These are phyloP conservation scores for Boechera retrofracta DNA, from an alignment of 345 rosid genomes.

Conservation along the genomic window DNA sequence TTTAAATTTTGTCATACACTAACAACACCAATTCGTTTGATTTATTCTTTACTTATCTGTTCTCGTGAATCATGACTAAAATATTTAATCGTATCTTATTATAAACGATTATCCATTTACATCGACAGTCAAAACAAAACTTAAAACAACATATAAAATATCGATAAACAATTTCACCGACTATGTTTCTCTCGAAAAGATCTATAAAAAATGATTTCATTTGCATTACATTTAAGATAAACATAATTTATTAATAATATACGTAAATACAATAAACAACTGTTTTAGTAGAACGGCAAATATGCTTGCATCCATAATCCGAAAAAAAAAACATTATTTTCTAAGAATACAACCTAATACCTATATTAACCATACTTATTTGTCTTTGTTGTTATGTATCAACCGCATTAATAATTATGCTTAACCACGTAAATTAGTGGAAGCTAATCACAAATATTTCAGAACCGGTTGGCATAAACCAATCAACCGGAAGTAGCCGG, in stretches of 20 bases:
- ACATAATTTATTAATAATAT: not conserved
- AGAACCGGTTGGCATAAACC: constrained; percentile 21
- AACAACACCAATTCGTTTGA: not conserved
- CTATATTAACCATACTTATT: not conserved
- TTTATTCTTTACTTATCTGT: not conserved
- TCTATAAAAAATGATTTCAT: too few species aligned
- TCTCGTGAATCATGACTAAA: not conserved
- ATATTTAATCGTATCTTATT: too few species aligned
- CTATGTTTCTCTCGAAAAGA: too few species aligned
- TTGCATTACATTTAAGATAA: not conserved
- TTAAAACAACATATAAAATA: too few species aligned
- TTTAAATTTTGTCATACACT: not conserved
- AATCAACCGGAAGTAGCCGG: constrained; percentile 37
- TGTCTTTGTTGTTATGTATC: not conserved
- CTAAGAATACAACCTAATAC: not conserved
- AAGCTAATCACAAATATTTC: not conserved
- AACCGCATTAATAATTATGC: not conserved
- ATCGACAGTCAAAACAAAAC: too few species aligned
- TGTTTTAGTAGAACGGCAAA: too few species aligned
- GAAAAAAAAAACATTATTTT: not conserved
- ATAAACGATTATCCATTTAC: not conserved
- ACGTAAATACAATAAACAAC: too few species aligned
- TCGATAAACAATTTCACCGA: too few species aligned
- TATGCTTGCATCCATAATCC: too few species aligned
- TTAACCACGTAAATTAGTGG: not conserved